Base-by-base conservation (phyloP, 148 eudicot genomes). In the Silene latifolia region DNA sequence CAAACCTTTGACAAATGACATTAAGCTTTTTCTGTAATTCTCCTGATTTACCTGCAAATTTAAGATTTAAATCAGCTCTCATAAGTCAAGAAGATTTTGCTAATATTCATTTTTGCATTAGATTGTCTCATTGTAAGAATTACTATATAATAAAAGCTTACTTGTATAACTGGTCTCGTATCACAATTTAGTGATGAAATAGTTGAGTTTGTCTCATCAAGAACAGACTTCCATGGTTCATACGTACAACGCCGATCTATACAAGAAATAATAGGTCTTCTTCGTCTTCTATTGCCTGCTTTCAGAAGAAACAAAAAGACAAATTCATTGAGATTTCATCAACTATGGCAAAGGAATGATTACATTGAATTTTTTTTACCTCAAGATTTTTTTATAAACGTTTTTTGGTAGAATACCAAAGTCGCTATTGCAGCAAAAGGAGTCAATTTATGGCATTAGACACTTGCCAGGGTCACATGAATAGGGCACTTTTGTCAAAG, bases 1-100 rank as follows among this genome's bases (percentile, higher is more conserved):
- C 75, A 93, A 82, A 76, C 78, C 91, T 76, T 83, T 88, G 11
- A 83, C 89, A 69, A 86, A 93, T 17, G 73, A 53, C 88, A 87
- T 77, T 69, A 93, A 79, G 86, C 98, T 93, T 51, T 89, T 82
- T 32, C 72, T 74, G 83, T 93, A 91, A 57, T 84, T 83, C 19
- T 78, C 80, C 57, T 80, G 77, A 66, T 81, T 77, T 32, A 78
- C 85, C 96, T 93, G 59, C 79, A 82, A 25, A 56, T 57, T 27
- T 57, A 56, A 63, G 42, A 64, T 57, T 39, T 54, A 1, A 17
- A 56, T 8, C 8, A 15, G 14, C 18, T 29, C 67, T 14, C 35
- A 14, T 39, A 29, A 35, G 5, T 19, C 17, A 19, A 2, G 19
- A 74, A 42, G 8, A 72, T n/a, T n/a, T 6, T 44, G 56, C 17